Conservation (phyloP, 768 basidiomycete genomes). For the Leucocoprinus sp. region DNA sequence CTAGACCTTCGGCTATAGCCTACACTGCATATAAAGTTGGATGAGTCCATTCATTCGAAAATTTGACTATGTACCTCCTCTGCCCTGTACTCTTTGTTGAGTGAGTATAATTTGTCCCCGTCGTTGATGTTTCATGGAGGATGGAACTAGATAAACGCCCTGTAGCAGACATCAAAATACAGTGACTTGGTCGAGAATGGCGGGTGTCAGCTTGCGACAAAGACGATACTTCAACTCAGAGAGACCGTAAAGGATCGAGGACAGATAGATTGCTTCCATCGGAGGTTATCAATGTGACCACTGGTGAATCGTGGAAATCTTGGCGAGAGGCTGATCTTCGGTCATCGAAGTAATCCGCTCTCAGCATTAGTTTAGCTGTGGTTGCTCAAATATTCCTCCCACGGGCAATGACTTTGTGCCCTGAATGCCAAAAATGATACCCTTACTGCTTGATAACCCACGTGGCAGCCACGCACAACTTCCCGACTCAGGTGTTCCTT, state of each 20-base stretch:
- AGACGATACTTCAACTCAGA: conserved; percentile 16
- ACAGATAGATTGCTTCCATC: conserved; percentile 10
- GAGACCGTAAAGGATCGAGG: conserved; percentile 13
- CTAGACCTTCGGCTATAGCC: conserved; percentile 41
- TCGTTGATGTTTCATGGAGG: conserved; percentile 2
- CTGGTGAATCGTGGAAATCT: conserved; percentile 32
- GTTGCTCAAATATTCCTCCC: conserved; percentile 2
- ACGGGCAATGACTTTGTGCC: not conserved
- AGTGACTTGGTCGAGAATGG: conserved; percentile 4
- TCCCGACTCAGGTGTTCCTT: conserved; percentile 15
- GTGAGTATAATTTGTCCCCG: conserved; percentile 12
- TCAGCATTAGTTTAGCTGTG: conserved; percentile 5
- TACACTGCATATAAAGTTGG: conserved; percentile 12
- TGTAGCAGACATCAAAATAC: conserved; percentile 7
- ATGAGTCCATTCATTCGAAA: conserved; percentile 1
- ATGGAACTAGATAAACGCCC: not conserved
- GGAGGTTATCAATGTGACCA: conserved; percentile 25
- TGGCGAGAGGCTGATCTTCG: conserved; percentile 32
- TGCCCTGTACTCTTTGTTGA: conserved; percentile 16
- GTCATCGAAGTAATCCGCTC: conserved; percentile 6
- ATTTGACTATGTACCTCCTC: conserved; percentile 21
- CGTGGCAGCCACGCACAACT: conserved; percentile 29
- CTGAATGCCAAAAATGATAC: conserved; percentile 1
- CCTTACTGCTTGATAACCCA: conserved; percentile 16
- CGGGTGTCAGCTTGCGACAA: conserved; percentile 13